Conservation (phyloP, 2,329 filamentous ascomycete species). For the Trichoderma brevicompactum region DNA sequence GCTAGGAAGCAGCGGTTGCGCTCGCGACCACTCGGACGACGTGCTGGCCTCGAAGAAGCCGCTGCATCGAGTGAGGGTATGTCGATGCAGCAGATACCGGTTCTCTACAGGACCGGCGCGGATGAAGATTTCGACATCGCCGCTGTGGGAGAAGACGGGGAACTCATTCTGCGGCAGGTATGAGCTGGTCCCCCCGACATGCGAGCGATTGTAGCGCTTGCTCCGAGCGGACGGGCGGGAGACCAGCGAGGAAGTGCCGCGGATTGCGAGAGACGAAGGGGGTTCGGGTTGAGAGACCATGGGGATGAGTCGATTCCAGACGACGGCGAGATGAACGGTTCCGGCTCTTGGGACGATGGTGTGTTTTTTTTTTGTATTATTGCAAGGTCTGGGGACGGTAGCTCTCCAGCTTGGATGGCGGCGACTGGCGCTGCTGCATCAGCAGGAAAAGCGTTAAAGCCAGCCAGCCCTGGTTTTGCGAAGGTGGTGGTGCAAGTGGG, state of each 20-base stretch:
- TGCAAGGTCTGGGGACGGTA: not conserved
- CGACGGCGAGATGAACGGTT: not conserved
- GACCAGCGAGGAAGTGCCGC: conserved; percentile 61
- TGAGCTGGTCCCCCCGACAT: conserved; percentile 70
- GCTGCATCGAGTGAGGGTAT: conserved; percentile 87
- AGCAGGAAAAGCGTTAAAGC: conserved; percentile 10
- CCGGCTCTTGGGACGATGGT: not conserved
- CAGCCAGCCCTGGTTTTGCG: conserved; percentile 12
- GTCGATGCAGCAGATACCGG: conserved; percentile 82
- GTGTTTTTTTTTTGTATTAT: not conserved
- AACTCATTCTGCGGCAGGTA: conserved; percentile 86
- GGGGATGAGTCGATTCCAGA: conserved; percentile 35
- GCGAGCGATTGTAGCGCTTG: conserved; percentile 80
- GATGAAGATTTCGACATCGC: conserved; percentile 90
- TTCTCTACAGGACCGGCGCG: conserved; percentile 66
- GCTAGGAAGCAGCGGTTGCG: conserved; percentile 37
- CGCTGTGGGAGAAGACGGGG: conserved; percentile 84
- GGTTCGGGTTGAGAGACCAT: conserved; percentile 69
- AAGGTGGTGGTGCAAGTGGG: conserved; percentile 23
- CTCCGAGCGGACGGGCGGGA: conserved; percentile 64
- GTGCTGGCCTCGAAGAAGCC: conserved; percentile 91
- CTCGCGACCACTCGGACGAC: conserved; percentile 71
- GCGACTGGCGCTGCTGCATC: conserved; percentile 24
- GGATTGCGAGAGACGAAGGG: conserved; percentile 57
- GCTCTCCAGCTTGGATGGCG: conserved; percentile 16